A percentile compares a stretch with the other conserved stretches of the same genome.
These are phyloP conservation scores for Cucumis hystrix DNA, from an alignment of 306 rosid genomes.

Conservation along the genomic window DNA sequence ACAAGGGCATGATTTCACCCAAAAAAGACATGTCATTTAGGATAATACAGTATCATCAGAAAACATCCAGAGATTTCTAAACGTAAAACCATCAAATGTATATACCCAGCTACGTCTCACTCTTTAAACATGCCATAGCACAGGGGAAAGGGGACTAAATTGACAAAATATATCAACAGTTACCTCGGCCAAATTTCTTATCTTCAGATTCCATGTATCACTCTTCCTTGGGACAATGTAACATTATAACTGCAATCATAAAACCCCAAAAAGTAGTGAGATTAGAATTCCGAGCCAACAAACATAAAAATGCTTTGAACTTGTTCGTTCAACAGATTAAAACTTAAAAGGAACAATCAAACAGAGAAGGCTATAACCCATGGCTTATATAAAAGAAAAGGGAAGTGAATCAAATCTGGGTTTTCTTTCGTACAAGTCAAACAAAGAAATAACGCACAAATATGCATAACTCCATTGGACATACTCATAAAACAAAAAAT, in stretches of 20 bases:
- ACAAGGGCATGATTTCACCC: background rate
- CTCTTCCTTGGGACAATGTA: background rate
- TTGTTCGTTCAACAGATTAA: background rate
- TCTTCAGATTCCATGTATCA: conserved; percentile 11
- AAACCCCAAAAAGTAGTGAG: background rate
- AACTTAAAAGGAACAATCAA: background rate
- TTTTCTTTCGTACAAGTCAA: background rate
- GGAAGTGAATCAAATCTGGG: background rate
- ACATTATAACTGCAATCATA: conserved; percentile 3
- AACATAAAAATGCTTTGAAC: background rate
- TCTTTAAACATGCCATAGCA: background rate
- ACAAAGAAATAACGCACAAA: background rate
- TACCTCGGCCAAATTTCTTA: conserved; percentile 8
- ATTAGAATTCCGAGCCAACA: background rate
- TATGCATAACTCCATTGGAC: background rate
- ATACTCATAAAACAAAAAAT: background rate
- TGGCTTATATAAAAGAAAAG: background rate
- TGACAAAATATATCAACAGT: background rate
- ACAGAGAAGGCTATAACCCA: background rate
- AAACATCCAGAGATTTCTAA: background rate
- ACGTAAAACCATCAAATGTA: background rate
- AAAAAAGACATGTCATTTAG: background rate
- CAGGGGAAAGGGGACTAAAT: background rate
- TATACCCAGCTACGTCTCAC: background rate
- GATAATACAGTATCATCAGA: background rate